Evolutionary conservation across 768 basidiomycete genomes (phyloP).

Genomic region (Sarcodon aspratus): DNA sequence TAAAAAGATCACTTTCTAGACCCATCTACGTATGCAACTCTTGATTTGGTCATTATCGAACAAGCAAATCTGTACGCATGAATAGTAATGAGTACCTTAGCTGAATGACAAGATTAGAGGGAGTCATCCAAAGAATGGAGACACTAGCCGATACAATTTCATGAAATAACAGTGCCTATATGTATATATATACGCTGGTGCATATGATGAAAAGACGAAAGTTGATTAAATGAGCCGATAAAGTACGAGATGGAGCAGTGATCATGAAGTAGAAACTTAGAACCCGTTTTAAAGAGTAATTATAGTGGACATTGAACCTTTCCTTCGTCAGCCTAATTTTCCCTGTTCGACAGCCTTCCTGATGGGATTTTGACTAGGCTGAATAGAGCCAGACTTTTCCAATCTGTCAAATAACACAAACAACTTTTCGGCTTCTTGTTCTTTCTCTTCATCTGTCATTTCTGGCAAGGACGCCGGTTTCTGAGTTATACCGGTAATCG

Average conservation of each 20-base stretch:
- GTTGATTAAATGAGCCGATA: neutral
- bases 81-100: too few relatives aligned
- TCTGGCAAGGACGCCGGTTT: slow-evolving; percentile 25
- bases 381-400: slow-evolving; percentile 62
- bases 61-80: too few relatives aligned
- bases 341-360: slow-evolving; percentile 54
- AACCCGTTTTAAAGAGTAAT: neutral
- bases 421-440: slow-evolving; percentile 83
- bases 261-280: neutral
- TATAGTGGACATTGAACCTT: too few relatives aligned
- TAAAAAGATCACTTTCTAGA: slow-evolving; percentile 50
- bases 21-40: neutral
- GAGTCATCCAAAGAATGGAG: too few relatives aligned
- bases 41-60: neutral
- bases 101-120: too few relatives aligned
- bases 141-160: too few relatives aligned
- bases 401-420: slow-evolving; percentile 88
- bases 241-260: neutral
- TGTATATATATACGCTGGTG: too few relatives aligned
- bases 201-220: neutral
- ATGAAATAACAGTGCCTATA: too few relatives aligned
- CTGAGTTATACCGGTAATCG: slow-evolving; percentile 73
- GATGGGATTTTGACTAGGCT: slow-evolving; percentile 58
- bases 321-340: slow-evolving; percentile 13
- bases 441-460: slow-evolving; percentile 96